phyloP scores from a whole-genome alignment of 2,329 filamentous ascomycete genomes.

The Macrophomina phaseolina region DNA sequence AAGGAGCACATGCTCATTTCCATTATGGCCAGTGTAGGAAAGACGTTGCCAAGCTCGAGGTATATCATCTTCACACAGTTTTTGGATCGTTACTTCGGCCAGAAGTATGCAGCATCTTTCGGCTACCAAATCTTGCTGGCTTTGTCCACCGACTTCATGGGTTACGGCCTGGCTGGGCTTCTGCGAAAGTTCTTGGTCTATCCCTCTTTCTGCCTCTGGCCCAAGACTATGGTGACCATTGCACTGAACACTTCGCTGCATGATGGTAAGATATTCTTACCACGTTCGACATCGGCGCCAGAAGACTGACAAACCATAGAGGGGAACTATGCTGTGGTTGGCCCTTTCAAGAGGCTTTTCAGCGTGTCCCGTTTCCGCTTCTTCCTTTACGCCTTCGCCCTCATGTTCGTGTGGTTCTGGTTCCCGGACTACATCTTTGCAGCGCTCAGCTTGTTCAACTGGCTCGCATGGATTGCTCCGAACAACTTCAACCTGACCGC shows the following conservation, averaged over 20 bases:
- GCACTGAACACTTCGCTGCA: conserved; percentile 46
- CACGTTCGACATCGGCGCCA: conserved; percentile 68
- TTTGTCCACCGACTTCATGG: conserved; percentile 70
- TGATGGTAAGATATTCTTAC: conserved; percentile 69
- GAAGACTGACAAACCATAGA: conserved; percentile 57
- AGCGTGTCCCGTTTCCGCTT: conserved; percentile 68
- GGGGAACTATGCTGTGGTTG: conserved; percentile 57
- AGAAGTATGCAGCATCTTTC: conserved; percentile 55
- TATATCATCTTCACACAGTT: conserved; percentile 59
- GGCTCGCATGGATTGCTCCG: conserved; percentile 70
- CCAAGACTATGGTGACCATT: conserved; percentile 30
- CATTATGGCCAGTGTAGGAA: conserved; percentile 61
- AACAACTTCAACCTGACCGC: conserved; percentile 73
- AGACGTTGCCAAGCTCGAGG: conserved; percentile 55
- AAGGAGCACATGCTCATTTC: conserved; percentile 61
- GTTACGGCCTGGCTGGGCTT: conserved; percentile 36
- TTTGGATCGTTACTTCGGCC: conserved; percentile 58
- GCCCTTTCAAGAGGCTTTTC: conserved; percentile 64
- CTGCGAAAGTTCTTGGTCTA: conserved; percentile 38
- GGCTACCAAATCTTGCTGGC: conserved; percentile 66
- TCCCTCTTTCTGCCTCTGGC: conserved; percentile 30
- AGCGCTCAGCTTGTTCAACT: conserved; percentile 72
- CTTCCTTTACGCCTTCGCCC: conserved; percentile 63
- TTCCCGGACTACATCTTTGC: conserved; percentile 69
- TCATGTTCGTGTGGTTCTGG: conserved; percentile 52